Percentiles rank a stretch among this genome's conserved stretches.
Evolutionary conservation across 2,329 filamentous ascomycete species (phyloP).

Genomic region (Trichophyton benhamiae): DNA sequence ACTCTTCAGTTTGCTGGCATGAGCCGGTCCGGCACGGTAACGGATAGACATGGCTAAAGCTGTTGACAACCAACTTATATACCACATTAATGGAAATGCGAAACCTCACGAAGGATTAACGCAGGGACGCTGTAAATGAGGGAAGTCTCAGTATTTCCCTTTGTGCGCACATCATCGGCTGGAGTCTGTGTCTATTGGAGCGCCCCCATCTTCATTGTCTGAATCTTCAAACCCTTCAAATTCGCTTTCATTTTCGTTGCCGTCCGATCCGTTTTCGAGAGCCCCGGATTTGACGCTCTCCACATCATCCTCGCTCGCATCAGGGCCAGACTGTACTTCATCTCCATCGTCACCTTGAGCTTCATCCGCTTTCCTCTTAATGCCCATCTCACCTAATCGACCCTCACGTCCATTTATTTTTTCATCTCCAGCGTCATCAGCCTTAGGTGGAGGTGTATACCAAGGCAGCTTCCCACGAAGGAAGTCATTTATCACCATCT

Average conservation of each 20-base stretch:
- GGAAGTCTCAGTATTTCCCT: neutral
- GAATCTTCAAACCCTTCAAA: too few species aligned
- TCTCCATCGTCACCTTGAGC: slow-evolving; percentile 23
- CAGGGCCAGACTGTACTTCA: slow-evolving; percentile 17
- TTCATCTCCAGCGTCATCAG: slow-evolving; percentile 32
- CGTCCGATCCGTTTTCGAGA: slow-evolving; percentile 27
- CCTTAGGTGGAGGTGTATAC: slow-evolving; percentile 70
- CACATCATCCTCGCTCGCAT: slow-evolving; percentile 17
- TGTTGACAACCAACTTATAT: neutral
- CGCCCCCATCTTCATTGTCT: slow-evolving; percentile 14
- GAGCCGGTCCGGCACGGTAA: neutral
- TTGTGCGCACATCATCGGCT: neutral
- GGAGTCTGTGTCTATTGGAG: neutral
- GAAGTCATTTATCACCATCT: slow-evolving; percentile 95
- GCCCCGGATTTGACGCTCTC: slow-evolving; percentile 13
- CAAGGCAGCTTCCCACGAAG: slow-evolving; percentile 90
- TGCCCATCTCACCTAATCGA: slow-evolving; percentile 68
- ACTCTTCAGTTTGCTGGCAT: neutral
- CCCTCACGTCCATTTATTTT: slow-evolving; percentile 60
- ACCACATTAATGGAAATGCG: neutral
- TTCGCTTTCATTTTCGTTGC: slow-evolving; percentile 15
- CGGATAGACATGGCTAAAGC: neutral
- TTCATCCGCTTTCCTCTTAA: slow-evolving; percentile 61
- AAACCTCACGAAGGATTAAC: neutral
- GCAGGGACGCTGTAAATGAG: neutral